Evolutionary conservation across 257 asterid genomes (phyloP).

Genomic region (Fraxinus excelsior): DNA sequence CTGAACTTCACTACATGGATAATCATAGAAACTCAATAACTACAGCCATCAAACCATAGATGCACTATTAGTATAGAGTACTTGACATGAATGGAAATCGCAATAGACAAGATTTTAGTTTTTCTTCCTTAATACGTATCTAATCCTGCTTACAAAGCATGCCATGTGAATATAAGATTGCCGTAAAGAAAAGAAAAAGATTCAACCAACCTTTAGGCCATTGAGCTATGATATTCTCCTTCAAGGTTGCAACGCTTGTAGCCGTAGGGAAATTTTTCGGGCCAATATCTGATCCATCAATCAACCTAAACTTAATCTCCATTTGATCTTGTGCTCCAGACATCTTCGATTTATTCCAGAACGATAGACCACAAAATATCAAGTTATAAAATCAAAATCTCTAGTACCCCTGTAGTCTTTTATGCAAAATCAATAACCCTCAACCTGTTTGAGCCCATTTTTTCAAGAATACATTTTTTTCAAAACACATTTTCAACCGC

Average conservation of each 20-base stretch:
- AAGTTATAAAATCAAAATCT: constrained; percentile 27
- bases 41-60: background rate
- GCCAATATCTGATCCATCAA: constrained; percentile 88
- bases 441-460: too few species aligned
- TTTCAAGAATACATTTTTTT: too few species aligned
- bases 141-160: background rate
- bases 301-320: constrained; percentile 89
- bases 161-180: background rate
- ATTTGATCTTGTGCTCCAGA: constrained; percentile 75
- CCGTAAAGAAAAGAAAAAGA: constrained; percentile 3
- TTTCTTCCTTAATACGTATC: background rate
- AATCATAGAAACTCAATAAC: background rate
- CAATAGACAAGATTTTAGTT: background rate
- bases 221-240: constrained; percentile 81
- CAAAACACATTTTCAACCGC: too few species aligned
- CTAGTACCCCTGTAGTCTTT: background rate
- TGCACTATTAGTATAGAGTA: background rate
- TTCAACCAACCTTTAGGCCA: constrained; percentile 85
- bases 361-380: constrained; percentile 28
- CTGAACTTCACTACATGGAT: background rate
- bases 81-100: background rate
- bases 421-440: constrained; percentile 34
- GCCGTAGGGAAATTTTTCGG: constrained; percentile 68
- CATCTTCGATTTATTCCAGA: constrained; percentile 41
- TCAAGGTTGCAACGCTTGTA: constrained; percentile 71